Evolutionary conservation across 768 basidiomycete genomes (phyloP), one percentile per base, ranked within the genome.

Genomic region (Suillus clintonianus): DNA sequence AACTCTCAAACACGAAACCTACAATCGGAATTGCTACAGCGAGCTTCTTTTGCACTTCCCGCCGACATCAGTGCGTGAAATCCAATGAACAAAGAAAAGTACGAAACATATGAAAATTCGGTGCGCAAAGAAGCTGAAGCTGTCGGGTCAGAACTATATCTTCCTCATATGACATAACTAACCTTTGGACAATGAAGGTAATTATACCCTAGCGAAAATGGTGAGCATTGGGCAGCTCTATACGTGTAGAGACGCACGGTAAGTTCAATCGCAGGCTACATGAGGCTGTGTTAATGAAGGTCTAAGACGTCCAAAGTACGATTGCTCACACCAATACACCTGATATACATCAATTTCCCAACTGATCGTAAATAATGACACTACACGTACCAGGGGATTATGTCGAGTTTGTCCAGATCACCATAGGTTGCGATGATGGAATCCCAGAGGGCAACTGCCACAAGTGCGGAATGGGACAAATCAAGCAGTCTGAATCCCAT

Each of bases 121-220:
- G 55, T 72, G 55, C 15, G 64, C 64, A 56, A 74, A 72, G 61
- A 70, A 74, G 41, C 71, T 72, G 22, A 43, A 41, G 32, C 15
- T 45, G 10, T 30, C 11, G 10, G 32, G 14, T 9, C 13, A 68
- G 32, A 67, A 41, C 22, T 30, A 30, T 43, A 19, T 30, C 0
- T 13, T 22, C n/a, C 3, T 8, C 0, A 17, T 9, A 7, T 27
- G 14, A 24, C 3, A 37, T 17, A 14, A 32, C 64, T 57, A 17
- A 62, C 71, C 66, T 68, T 67, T 72, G 71, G n/a, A 64, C 67
- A 6, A 74, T 43, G 32, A 72, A 72, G n/a, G 70, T 72, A 22
- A 72, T 41, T 62, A 64, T 67, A 22, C 72, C 71, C 71, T 74
- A 17, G 19, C 42, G 3, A 5, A 19, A 24, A 7, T 62, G 60